Evolutionary conservation across 169 alveolate genomes (phyloP), one percentile per base, ranked within the genome.

Genomic region (Plasmodium falciparum): DNA sequence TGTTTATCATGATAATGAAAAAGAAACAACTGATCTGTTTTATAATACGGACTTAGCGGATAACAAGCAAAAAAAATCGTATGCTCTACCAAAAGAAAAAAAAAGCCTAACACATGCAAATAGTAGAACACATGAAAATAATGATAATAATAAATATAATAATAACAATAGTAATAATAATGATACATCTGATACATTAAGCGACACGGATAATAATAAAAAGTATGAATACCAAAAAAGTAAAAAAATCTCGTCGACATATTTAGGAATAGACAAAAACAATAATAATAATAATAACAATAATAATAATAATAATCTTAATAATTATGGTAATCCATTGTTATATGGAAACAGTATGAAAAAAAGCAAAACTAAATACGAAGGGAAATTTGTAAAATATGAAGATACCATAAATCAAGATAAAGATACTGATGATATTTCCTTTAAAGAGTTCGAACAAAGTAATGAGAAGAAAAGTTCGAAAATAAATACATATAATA

Each of bases 1-100:
- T 33, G 15, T 43, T 6, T 63, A 58, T n/a, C 65, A 76, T 76
- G 24, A 70, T 24, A 66, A 29, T 50, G 22, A 24, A 33, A 33
- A 33, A 33, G 45, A 33, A 0, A 12, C 71, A 7, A 47, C 15
- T 11, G 17, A 45, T 4, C 0, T 33, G 45, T 4, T 33, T 0
- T 33, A 4, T 33, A 33, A 33, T 4, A 33, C 45, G 3, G 45
- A 33, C 0, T 7, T 7, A 33, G 7, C 45, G 7, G 45, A 33
- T 33, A 33, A 33, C 7, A 33, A 33, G 8, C 45, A 33, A 7
- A 33, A 33, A 33, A 33, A 33, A 33, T 33, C 5, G 45, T 33
- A 33, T 33, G 45, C 45, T 33, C 45, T 33, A 33, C 8, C 45
- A 3, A 3, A 0, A 33, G 5, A 33, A 3, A 33, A 33, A 7